These are phyloP conservation scores for Limnomonas spitsbergensis DNA, from an alignment of 139 green algal genomes.

Conservation along the genomic window DNA sequence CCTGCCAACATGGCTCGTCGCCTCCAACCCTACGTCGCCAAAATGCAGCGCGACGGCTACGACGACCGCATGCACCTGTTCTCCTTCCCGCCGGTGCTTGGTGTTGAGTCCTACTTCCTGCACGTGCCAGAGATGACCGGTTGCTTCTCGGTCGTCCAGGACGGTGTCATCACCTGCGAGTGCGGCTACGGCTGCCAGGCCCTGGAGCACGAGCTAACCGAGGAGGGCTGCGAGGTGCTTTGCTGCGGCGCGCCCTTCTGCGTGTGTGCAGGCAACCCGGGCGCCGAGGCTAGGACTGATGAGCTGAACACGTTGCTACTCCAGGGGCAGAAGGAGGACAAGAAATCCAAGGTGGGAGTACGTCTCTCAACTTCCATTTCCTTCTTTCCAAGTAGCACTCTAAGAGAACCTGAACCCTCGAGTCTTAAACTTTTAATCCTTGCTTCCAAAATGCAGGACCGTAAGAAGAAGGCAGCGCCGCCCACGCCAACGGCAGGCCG, in stretches of 20 bases:
- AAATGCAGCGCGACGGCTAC: not conserved
- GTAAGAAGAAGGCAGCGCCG: too few species aligned
- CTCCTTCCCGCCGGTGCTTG: not conserved
- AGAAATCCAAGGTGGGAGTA: too few species aligned
- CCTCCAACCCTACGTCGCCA: not conserved
- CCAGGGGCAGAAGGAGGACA: too few species aligned
- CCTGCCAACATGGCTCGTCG: not conserved
- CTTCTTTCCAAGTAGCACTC: too few species aligned
- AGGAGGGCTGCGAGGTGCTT: not conserved
- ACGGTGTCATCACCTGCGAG: not conserved
- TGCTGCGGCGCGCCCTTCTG: not conserved
- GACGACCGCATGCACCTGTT: not conserved
- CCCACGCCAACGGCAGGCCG: too few species aligned
- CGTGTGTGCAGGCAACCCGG: not conserved
- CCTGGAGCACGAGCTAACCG: not conserved
- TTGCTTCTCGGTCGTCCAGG: not conserved
- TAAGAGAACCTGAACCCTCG: too few species aligned
- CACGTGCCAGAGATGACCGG: not conserved
- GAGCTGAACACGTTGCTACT: too few species aligned
- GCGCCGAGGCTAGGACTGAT: too few species aligned
- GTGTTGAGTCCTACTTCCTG: not conserved
- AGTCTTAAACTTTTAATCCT: too few species aligned
- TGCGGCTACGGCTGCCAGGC: not conserved
- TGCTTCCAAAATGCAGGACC: too few species aligned
- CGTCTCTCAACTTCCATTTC: too few species aligned